A percentile compares a stretch with the other conserved stretches of the same genome.
These are phyloP conservation scores for Scopulariopsis brevicaulis DNA, from an alignment of 2,329 filamentous ascomycete species.

Conservation along the genomic window DNA sequence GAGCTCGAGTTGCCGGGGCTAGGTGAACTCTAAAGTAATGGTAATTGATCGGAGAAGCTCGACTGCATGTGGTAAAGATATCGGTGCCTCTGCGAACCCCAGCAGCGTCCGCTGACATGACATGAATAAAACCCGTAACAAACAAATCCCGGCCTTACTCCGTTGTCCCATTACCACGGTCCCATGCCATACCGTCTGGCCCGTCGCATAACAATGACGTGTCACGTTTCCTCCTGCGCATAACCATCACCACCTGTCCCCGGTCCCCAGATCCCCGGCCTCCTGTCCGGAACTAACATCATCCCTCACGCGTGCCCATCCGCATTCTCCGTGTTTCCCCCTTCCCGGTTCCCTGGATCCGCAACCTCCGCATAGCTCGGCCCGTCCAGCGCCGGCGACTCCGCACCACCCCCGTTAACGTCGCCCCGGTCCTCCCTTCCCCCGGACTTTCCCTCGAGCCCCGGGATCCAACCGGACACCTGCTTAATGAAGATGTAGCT, in stretches of 20 bases:
- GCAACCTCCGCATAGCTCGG: not conserved
- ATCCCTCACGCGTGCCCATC: not conserved
- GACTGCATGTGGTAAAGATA: not conserved
- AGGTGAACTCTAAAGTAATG: not conserved
- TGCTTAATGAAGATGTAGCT: constrained; percentile 40
- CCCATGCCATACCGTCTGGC: not conserved
- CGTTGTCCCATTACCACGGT: not conserved
- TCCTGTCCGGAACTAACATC: not conserved
- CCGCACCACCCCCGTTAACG: not conserved
- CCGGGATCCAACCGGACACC: constrained; percentile 22
- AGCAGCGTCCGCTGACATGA: not conserved
- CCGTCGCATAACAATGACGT: not conserved
- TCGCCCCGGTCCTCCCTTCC: not conserved
- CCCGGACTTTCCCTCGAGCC: not conserved
- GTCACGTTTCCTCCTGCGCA: not conserved
- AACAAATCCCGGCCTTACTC: not conserved
- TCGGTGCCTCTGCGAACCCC: not conserved
- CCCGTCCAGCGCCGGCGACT: not conserved
- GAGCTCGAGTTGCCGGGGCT: not conserved
- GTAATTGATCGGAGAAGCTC: not conserved
- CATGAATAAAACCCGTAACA: not conserved
- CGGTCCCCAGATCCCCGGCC: not conserved
- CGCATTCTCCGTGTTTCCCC: not conserved
- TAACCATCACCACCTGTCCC: not conserved
- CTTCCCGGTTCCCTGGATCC: not conserved